A percentile compares a stretch with the other conserved stretches of the same genome.
Conservation (phyloP, 805 yeast genomes). For the Candida vaughaniae region DNA sequence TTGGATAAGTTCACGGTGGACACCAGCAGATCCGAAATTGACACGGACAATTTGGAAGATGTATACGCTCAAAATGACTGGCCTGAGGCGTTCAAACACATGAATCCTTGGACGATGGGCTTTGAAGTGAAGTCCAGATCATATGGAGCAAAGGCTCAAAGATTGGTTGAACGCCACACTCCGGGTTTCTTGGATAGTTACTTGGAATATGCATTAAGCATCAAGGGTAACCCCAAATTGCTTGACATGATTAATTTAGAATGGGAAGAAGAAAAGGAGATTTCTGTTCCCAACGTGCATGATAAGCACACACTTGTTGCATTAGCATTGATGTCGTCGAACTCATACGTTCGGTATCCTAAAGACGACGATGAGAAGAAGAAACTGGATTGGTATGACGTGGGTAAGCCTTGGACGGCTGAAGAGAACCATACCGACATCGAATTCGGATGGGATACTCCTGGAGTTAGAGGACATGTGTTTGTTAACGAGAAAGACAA, state of each 20-base stretch:
- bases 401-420: slow-evolving; percentile 50
- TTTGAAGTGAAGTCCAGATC: slow-evolving; percentile 26
- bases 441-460: slow-evolving; percentile 83
- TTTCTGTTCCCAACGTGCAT: slow-evolving; percentile 68
- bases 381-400: slow-evolving; percentile 83
- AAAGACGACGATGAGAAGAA: slow-evolving; percentile 44
- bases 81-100: slow-evolving; percentile 29
- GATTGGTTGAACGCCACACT: slow-evolving; percentile 37
- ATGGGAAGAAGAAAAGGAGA: slow-evolving; percentile 56
- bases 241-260: slow-evolving; percentile 48
- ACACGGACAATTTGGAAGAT: slow-evolving; percentile 15
- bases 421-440: slow-evolving; percentile 54
- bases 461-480: slow-evolving; percentile 88
- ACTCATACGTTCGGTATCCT: slow-evolving; percentile 85
- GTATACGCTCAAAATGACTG: slow-evolving; percentile 30
- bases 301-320: slow-evolving; percentile 73
- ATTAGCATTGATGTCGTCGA: slow-evolving; percentile 82
- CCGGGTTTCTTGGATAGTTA: slow-evolving; percentile 70
- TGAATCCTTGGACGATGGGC: slow-evolving; percentile 40
- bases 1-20: slow-evolving; percentile 3
- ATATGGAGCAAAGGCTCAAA: slow-evolving; percentile 18
- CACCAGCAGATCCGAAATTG: slow-evolving; percentile 2
- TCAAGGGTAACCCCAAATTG: slow-evolving; percentile 35
- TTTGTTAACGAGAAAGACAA: slow-evolving; percentile 60
- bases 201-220: slow-evolving; percentile 52